Evolutionary conservation across 1,284 basidiomycete genomes (phyloP).

Genomic region (Trametes hirsuta): DNA sequence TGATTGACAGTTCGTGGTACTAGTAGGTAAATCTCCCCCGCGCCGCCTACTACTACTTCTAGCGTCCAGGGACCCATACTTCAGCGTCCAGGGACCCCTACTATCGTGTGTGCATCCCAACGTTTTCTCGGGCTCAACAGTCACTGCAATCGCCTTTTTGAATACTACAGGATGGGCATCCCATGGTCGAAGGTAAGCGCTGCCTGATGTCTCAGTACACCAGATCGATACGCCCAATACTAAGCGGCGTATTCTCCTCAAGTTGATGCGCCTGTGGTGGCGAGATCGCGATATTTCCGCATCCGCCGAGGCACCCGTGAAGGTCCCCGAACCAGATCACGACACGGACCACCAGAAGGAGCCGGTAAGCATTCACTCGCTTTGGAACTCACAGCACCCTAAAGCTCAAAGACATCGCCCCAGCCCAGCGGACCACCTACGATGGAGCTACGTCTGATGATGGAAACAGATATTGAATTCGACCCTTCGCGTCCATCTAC

Average conservation of each 20-base stretch:
- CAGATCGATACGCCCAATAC: neutral
- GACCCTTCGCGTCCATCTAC: neutral
- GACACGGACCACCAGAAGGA: neutral
- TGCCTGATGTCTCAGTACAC: neutral
- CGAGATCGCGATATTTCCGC: neutral
- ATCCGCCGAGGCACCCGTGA: neutral
- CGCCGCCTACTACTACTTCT: too few species aligned
- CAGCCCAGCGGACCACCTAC: constrained; percentile 8
- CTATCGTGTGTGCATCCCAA: neutral
- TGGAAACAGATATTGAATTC: neutral
- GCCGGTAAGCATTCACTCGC: neutral
- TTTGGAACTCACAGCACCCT: neutral
- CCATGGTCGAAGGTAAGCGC: neutral
- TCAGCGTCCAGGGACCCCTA: too few species aligned
- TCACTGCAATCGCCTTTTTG: too few species aligned
- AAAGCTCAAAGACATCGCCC: neutral
- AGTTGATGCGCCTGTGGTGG: neutral
- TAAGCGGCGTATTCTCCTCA: neutral
- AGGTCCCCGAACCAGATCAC: neutral
- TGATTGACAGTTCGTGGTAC: neutral
- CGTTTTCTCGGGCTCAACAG: neutral
- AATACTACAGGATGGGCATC: neutral
- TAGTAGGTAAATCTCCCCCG: too few species aligned
- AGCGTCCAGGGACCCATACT: too few species aligned
- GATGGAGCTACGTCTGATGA: constrained; percentile 20